Evolutionary conservation across 306 rosid genomes (phyloP), one percentile per base, ranked within the genome.

Genomic region (Cyamopsis tetragonoloba): DNA sequence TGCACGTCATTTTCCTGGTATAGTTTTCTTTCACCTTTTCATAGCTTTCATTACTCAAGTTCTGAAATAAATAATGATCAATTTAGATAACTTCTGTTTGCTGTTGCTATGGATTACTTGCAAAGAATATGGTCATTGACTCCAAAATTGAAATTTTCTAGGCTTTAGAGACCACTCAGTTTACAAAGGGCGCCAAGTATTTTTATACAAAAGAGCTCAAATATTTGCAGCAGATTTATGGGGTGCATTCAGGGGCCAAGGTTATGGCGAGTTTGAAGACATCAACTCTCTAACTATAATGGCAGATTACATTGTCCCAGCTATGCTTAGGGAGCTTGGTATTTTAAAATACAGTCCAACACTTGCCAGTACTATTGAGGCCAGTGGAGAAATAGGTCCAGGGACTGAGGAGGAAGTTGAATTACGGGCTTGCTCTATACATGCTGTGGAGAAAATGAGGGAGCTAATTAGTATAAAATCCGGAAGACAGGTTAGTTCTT

Each of bases 321-420:
- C 98, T 30, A 89, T 93, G 72, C 98, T 93, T 41, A 79, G 67
- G 51, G 88, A 88, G 79, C 88, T 88, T 26, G 98, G 98, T 59
- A 87, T 88, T 77, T 84, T 93, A 61, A 93, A 82, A 69, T 89
- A 86, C 68, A 89, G 96, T 61, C 72, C 86, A 15, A 78, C 69
- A 53, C 97, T 93, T 47, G 78, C 89, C 54, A 75, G 57, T 70
- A 84, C 70, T 32, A 89, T 93, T 41, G 96, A 86, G 62, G 76
- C 86, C 73, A 78, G 82, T 54, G 71, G 71, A 39, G 96, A 93
- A 84, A 87, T 93, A 69, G 76, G 66, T 70, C 79, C 98, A n/a
- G 98, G 98, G 60, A 93, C 93, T 20, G 98, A 89, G 70, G 98
- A 89, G 78, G 98, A 93, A 88, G 93, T 93, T 66, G 98, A 93